phyloP scores from a whole-genome alignment of 805 yeast species.

The Candida maltosa region DNA sequence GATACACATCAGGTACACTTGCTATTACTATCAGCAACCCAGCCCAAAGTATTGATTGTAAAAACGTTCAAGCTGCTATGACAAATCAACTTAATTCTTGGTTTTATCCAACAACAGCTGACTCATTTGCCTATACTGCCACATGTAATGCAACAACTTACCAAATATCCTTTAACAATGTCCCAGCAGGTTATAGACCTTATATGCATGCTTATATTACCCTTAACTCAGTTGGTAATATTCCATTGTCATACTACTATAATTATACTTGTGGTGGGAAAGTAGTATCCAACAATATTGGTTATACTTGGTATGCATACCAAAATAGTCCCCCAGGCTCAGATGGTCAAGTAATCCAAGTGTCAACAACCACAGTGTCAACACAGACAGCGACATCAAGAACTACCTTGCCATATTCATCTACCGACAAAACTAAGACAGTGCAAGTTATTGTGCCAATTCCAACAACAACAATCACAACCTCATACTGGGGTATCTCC shows the following conservation, averaged over 20 bases:
- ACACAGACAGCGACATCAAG: constrained; percentile 15
- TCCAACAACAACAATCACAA: constrained; percentile 14
- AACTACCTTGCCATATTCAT: constrained; percentile 16
- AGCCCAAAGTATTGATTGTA: constrained; percentile 25
- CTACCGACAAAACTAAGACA: constrained; percentile 17
- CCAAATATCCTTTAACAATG: constrained; percentile 12
- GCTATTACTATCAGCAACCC: no score
- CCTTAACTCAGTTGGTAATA: no score
- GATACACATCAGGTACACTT: constrained; percentile 18
- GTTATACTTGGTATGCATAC: constrained; percentile 11
- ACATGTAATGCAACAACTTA: constrained; percentile 12
- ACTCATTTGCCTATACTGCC: constrained; percentile 7
- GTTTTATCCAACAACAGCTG: constrained; percentile 13
- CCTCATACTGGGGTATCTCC: constrained; percentile 11
- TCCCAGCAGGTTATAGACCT: constrained; percentile 28
- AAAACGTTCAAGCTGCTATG: constrained; percentile 15
- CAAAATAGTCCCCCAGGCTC: constrained; percentile 8
- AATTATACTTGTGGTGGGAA: no score
- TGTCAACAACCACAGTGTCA: constrained; percentile 18
- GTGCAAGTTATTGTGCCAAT: constrained; percentile 19
- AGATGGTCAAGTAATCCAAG: constrained; percentile 11
- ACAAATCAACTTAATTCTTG: constrained; percentile 20
- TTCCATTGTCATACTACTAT: no score
- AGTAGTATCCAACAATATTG: no score
- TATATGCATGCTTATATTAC: constrained; percentile 16